Percentiles rank a stretch among this genome's conserved stretches.
These are phyloP conservation scores for Periglandula ipomoeae DNA, from an alignment of 2,329 filamentous ascomycete species.

Conservation along the genomic window DNA sequence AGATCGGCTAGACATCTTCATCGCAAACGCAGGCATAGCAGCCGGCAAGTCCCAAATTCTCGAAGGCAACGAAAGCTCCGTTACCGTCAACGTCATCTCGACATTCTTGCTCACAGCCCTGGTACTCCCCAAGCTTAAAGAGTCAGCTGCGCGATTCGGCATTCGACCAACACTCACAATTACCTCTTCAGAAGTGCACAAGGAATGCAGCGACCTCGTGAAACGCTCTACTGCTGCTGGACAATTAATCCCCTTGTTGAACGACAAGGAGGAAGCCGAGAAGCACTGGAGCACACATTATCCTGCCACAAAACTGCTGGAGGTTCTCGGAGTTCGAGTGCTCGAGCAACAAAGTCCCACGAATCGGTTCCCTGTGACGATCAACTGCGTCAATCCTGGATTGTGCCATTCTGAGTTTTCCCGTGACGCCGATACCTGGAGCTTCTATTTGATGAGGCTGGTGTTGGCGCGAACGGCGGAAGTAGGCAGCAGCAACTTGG, in stretches of 20 bases:
- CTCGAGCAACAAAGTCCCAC: neutral
- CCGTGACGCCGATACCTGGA: constrained; percentile 21
- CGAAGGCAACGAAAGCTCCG: constrained; percentile 37
- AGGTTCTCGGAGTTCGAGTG: neutral
- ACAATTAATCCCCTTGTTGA: too few relatives aligned
- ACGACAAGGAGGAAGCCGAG: too few relatives aligned
- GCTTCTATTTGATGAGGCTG: constrained; percentile 17
- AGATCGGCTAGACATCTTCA: constrained; percentile 32
- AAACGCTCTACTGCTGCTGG: too few relatives aligned
- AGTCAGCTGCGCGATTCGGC: constrained; percentile 19
- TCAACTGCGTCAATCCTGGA: constrained; percentile 45
- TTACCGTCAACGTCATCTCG: constrained; percentile 45
- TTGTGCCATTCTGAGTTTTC: constrained; percentile 38
- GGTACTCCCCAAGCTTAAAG: constrained; percentile 40
- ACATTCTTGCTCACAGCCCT: constrained; percentile 41
- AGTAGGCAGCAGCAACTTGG: constrained; percentile 35
- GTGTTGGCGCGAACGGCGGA: constrained; percentile 35
- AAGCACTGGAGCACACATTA: too few relatives aligned
- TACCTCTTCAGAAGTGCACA: constrained; percentile 18
- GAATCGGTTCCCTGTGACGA: constrained; percentile 22
- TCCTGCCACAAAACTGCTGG: too few relatives aligned
- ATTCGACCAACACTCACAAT: constrained; percentile 19
- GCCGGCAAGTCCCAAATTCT: constrained; percentile 19
- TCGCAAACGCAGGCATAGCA: constrained; percentile 34
- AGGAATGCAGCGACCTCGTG: too few relatives aligned